phyloP scores from a whole-genome alignment of 1,284 basidiomycete genomes.

The Puccinia hordei region DNA sequence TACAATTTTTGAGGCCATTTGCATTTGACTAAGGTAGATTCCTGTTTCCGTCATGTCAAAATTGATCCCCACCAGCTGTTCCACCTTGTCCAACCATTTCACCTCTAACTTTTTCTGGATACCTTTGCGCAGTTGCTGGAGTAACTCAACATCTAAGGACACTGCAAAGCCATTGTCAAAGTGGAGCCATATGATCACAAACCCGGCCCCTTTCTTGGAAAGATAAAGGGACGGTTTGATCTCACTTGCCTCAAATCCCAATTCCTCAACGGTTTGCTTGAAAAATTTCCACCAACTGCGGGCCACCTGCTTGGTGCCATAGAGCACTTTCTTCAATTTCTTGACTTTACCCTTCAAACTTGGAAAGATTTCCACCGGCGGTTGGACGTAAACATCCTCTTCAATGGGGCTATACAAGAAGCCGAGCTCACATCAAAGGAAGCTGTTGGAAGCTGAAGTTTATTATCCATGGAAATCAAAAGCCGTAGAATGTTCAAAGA shows the following conservation, averaged over 20 bases:
- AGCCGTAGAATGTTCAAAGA: not conserved
- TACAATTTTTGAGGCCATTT: not conserved
- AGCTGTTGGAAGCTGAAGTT: not conserved
- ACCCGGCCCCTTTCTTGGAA: not conserved
- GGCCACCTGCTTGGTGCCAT: conserved; percentile 21
- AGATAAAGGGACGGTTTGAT: not conserved
- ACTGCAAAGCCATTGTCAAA: conserved; percentile 24
- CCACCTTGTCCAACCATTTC: not conserved
- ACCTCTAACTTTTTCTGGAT: not conserved
- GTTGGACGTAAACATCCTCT: conserved; percentile 22
- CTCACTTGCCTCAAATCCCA: conserved; percentile 2
- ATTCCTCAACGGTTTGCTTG: not conserved
- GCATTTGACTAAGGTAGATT: not conserved
- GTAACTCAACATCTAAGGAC: not conserved
- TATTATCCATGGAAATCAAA: not conserved
- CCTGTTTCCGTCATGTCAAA: not conserved
- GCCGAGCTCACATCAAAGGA: conserved; percentile 13
- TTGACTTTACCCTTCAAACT: not conserved
- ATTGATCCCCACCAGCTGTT: conserved; percentile 10
- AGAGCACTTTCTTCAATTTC: conserved; percentile 16
- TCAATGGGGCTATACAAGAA: conserved; percentile 13
- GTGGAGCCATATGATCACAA: conserved; percentile 20
- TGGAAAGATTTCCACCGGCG: not conserved
- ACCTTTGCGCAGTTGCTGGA: not conserved
- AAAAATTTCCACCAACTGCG: conserved; percentile 26